Percentiles rank a stretch among this genome's conserved stretches.
phyloP scores from a whole-genome alignment of 305 asterid species.

The Fraxinus floribunda region DNA sequence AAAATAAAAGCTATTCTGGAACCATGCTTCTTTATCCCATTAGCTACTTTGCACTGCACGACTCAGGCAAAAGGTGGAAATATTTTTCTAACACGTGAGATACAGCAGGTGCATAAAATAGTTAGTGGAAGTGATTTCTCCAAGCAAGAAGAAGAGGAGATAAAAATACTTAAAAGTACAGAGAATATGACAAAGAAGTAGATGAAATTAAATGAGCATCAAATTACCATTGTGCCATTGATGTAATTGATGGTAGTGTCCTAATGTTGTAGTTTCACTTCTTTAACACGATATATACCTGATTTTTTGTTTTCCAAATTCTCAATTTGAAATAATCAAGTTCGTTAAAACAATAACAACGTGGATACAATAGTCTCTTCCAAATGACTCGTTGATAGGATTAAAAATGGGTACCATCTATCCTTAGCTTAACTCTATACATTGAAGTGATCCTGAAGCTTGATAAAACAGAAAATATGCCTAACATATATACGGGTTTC shows the following conservation, averaged over 20 bases:
- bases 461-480: background rate
- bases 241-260: background rate
- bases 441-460: background rate
- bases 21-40: constrained; percentile 2
- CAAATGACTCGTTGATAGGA: background rate
- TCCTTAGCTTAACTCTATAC: background rate
- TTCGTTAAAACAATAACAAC: background rate
- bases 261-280: background rate
- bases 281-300: background rate
- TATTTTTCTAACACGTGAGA: constrained; percentile 1
- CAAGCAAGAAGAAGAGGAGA: background rate
- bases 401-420: background rate
- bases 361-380: background rate
- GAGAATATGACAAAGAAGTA: background rate
- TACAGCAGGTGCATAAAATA: background rate
- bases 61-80: background rate
- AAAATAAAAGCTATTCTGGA: constrained; percentile 4
- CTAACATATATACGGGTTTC: background rate
- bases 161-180: background rate
- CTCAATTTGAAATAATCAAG: constrained; percentile 14
- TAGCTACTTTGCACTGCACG: constrained; percentile 6
- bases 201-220: constrained; percentile 3
- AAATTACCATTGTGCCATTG: background rate
- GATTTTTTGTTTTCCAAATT: background rate
- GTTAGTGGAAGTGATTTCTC: constrained; percentile 7